Evolutionary conservation across 148 eudicot genomes (phyloP), one percentile per base, ranked within the genome.

Genomic region (Spergularia bocconei): DNA sequence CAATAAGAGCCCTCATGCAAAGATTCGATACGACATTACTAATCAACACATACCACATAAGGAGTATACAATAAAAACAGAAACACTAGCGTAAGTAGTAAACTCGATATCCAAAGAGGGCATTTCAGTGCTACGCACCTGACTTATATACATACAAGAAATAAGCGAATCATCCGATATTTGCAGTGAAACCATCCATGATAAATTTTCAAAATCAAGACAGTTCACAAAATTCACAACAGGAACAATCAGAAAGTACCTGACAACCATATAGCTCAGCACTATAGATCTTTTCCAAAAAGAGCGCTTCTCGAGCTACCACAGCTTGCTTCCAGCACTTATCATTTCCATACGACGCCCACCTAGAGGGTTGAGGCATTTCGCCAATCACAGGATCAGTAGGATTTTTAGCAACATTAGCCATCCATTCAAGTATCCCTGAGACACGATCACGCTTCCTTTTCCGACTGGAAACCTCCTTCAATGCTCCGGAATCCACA

Each of bases 301-400:
- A 80, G 80, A 88, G 75, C 36, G 87, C 83, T 79, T 91, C 80
- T 20, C 97, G 89, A 33, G 84, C 86, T 68, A 72, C 69, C 72
- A 94, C 72, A 70, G 85, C 84, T 84, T 87, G 92, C 87, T 90
- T 91, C 98, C 96, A 89, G 13, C 19, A 47, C 23, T 79, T 67
- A 52, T 91, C 90, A 62, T 52, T 72, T 13, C 91, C 89, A 83
- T 83, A 82, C 16, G 25, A 38, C 67, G 85, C 88, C 96, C 93
- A 92, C 77, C 83, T 86, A 13, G 83, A 75, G 52, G 75, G 80
- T 64, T 88, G 86, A 1, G 97, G 98, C 71, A 95, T 71, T 4
- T 71, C 66, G n/a, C 87, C 96, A 75, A 86, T 64, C 55, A 63
- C 78, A 47, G 79, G 84, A 79, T 88, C 79, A 75, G 88, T 84